Evolutionary conservation across 23 red algal genomes (phyloP).

Genomic region (Chondrus crispus): DNA sequence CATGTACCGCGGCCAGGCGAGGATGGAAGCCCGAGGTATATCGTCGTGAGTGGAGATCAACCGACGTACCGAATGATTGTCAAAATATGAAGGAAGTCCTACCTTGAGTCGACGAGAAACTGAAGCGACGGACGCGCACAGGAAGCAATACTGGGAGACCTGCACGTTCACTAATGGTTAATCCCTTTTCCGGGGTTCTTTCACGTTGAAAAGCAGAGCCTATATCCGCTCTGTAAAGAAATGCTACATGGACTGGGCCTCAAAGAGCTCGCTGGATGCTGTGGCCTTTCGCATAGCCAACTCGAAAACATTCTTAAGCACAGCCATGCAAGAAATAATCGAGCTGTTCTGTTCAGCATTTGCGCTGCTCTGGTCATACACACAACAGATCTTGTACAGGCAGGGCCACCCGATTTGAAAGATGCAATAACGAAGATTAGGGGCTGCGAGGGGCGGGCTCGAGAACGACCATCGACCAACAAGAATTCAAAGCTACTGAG

Average conservation of each 20-base stretch:
- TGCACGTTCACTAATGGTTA: slow-evolving; percentile 5
- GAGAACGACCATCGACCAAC: background rate
- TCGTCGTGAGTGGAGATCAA: background rate
- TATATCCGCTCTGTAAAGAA: slow-evolving; percentile 9
- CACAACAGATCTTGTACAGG: background rate
- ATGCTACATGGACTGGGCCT: slow-evolving; percentile 12
- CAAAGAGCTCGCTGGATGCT: background rate
- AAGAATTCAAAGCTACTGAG: background rate
- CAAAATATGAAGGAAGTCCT: slow-evolving; percentile 2
- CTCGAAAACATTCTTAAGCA: slow-evolving; percentile 13
- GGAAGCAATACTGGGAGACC: background rate
- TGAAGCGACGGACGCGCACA: background rate
- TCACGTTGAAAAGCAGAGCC: slow-evolving; percentile 23
- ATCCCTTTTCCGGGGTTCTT: slow-evolving; percentile 22
- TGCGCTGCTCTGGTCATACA: slow-evolving; percentile 1
- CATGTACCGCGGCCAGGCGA: background rate
- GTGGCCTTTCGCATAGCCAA: background rate
- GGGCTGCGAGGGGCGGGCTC: background rate
- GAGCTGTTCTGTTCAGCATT: background rate
- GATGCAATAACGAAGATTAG: background rate
- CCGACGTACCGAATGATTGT: slow-evolving; percentile 6
- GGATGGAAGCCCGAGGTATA: background rate
- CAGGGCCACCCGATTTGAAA: background rate
- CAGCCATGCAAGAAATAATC: slow-evolving; percentile 20
- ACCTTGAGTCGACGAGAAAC: background rate